Conservation (phyloP, 2,329 filamentous ascomycete species). For the Pleomassaria siparia region DNA sequence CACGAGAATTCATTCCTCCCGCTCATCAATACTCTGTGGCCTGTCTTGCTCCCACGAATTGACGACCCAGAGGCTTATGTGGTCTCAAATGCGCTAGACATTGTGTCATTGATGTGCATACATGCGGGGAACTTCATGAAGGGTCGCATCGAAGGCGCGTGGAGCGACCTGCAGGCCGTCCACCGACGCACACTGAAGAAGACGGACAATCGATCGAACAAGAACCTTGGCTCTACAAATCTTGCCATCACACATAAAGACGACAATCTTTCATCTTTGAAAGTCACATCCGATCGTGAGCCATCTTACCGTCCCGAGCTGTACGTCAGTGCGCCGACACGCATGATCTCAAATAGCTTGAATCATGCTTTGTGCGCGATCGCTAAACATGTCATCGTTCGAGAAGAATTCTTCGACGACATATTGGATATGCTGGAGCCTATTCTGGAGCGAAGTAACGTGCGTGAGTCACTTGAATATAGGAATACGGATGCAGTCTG, state of each 20-base stretch:
- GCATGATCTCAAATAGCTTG: conserved; percentile 65
- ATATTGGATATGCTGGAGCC: conserved; percentile 62
- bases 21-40: conserved; percentile 88
- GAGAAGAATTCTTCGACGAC: conserved; percentile 71
- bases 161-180: conserved; percentile 54
- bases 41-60: conserved; percentile 70
- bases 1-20: conserved; percentile 86
- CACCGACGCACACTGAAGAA: conserved; percentile 22
- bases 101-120: conserved; percentile 68
- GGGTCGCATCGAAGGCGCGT: conserved; percentile 73
- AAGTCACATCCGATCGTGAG: background rate
- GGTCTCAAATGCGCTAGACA: conserved; percentile 67
- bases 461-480: conserved; percentile 60
- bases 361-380: conserved; percentile 61
- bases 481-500: conserved; percentile 77
- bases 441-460: conserved; percentile 45
- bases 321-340: conserved; percentile 59
- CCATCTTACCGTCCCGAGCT: conserved; percentile 18
- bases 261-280: background rate
- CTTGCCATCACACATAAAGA: background rate
- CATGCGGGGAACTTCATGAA: conserved; percentile 80
- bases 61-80: conserved; percentile 70
- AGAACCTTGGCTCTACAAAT: background rate
- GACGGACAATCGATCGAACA: background rate
- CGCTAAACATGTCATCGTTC: conserved; percentile 64